phyloP scores from a whole-genome alignment of 305 asterid genomes.

The Rubia tinctorum region DNA sequence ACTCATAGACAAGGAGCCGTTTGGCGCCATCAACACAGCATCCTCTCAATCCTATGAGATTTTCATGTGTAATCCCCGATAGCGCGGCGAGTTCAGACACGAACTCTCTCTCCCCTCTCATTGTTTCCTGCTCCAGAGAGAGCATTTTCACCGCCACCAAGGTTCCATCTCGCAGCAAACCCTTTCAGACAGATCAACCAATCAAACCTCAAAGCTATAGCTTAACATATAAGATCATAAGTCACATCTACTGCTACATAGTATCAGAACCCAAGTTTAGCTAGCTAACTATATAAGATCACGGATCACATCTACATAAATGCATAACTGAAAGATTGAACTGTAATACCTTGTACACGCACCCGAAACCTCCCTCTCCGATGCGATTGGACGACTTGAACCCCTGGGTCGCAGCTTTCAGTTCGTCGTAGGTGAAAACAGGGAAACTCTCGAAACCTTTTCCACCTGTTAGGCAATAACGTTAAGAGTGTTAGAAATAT shows the following conservation, averaged over 20 bases:
- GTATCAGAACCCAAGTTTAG: too few relatives aligned
- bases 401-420: constrained; percentile 59
- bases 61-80: constrained; percentile 57
- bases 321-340: too few relatives aligned
- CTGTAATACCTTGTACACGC: constrained; percentile 59
- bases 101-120: constrained; percentile 70
- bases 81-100: constrained; percentile 64
- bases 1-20: constrained; percentile 60
- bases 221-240: too few relatives aligned
- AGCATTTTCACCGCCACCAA: constrained; percentile 57
- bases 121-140: constrained; percentile 48
- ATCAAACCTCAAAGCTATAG: background rate
- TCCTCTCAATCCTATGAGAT: constrained; percentile 61
- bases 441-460: constrained; percentile 27
- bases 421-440: constrained; percentile 46
- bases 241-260: too few relatives aligned
- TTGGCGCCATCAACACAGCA: constrained; percentile 66
- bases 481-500: background rate
- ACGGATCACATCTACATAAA: too few relatives aligned
- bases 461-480: constrained; percentile 32
- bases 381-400: constrained; percentile 55
- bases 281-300: too few relatives aligned
- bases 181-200: constrained; percentile 30
- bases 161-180: constrained; percentile 47
- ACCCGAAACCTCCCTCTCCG: constrained; percentile 74